phyloP scores from a whole-genome alignment of 345 rosid species.

The Noccaea caerulescens region DNA sequence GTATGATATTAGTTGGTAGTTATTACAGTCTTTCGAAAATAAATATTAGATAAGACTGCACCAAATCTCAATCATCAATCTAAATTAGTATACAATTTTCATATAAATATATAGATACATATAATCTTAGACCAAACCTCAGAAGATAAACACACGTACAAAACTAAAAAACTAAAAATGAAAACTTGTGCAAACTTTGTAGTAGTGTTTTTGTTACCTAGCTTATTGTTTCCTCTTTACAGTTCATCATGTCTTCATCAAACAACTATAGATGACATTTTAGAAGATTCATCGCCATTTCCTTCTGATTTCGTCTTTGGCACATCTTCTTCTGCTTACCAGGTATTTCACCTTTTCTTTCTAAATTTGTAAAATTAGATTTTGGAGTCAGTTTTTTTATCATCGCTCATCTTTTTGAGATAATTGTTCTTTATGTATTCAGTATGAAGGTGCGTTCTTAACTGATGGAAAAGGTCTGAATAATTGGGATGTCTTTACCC shows the following conservation, averaged over 20 bases:
- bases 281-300: slow-evolving; percentile 40
- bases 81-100: neutral
- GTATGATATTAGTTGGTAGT: slow-evolving; percentile 17
- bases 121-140: slow-evolving; percentile 2
- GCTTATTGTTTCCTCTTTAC: slow-evolving; percentile 23
- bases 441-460: slow-evolving; percentile 66
- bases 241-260: slow-evolving; percentile 27
- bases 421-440: neutral
- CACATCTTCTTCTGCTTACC: slow-evolving; percentile 81
- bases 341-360: slow-evolving; percentile 45
- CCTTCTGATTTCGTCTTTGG: slow-evolving; percentile 71
- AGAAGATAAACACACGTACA: slow-evolving; percentile 3
- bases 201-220: slow-evolving; percentile 25
- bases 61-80: slow-evolving; percentile 23
- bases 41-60: slow-evolving; percentile 13
- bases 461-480: slow-evolving; percentile 56
- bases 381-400: neutral
- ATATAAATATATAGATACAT: slow-evolving; percentile 36
- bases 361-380: neutral
- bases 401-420: neutral
- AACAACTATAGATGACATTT: neutral
- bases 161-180: slow-evolving; percentile 15
- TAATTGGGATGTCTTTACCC: slow-evolving; percentile 64
- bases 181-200: slow-evolving; percentile 22
- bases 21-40: neutral